A percentile compares a stretch with the other conserved stretches of the same genome.
phyloP scores from a whole-genome alignment of 164 flowering plant genomes.

The Amborella trichopoda region DNA sequence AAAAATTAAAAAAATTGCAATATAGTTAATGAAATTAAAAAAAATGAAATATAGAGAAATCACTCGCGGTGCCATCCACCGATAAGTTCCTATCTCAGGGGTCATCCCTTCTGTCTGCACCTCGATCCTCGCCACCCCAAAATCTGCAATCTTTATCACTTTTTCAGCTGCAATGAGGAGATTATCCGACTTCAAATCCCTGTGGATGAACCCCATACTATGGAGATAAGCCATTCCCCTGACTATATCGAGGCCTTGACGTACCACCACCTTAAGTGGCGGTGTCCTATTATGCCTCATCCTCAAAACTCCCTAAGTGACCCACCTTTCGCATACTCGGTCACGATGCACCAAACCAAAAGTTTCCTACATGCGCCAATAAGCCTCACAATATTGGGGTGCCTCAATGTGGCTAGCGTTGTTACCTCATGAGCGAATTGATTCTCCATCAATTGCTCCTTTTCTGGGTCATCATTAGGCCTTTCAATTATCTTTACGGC shows the following conservation, averaged over 20 bases:
- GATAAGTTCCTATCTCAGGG: conserved; percentile 14
- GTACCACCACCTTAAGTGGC: conserved; percentile 8
- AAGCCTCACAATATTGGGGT: conserved; percentile 9
- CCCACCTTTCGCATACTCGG: conserved; percentile 13
- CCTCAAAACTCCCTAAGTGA: conserved; percentile 8
- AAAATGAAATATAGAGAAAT: not conserved
- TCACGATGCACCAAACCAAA: conserved; percentile 12
- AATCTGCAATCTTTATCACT: conserved; percentile 12
- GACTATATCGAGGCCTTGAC: conserved; percentile 12
- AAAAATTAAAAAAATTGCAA: too few relatives aligned
- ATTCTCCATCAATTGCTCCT: conserved; percentile 10
- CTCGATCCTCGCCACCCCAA: conserved; percentile 17
- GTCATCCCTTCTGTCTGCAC: conserved; percentile 19
- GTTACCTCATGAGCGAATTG: conserved; percentile 11
- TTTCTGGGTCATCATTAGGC: conserved; percentile 6
- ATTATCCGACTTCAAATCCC: conserved; percentile 10
- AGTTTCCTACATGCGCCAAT: conserved; percentile 11
- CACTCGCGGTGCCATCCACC: conserved; percentile 13
- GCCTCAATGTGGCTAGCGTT: conserved; percentile 10
- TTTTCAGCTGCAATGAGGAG: conserved; percentile 6
- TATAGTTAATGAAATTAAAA: not conserved
- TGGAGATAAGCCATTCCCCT: conserved; percentile 14
- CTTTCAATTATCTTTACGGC: conserved; percentile 11
- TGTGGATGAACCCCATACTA: conserved; percentile 10
- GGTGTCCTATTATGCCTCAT: conserved; percentile 8